Base-by-base conservation (phyloP, 306 rosid genomes). In the Dryas drummondii region DNA sequence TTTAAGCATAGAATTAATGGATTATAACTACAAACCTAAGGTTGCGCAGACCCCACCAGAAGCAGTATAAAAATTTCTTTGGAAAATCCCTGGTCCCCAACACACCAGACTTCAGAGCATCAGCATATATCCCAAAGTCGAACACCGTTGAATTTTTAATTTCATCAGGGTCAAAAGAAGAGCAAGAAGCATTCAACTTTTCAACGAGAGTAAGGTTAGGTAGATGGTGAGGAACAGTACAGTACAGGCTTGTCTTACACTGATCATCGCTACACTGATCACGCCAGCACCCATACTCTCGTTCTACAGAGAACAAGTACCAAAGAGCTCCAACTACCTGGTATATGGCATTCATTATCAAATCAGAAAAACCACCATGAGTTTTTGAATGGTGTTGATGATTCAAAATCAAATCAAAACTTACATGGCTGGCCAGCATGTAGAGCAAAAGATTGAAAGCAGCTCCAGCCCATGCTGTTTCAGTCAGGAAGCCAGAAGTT, bases 1-100 rank as follows among this genome's bases (percentile, higher is more conserved):
- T 15, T 51, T 49, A 74, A 41, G 41, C 44, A 58, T 15, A 44
- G 54, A 67, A 57, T 44, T 48, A 8, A 8, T 16, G 64, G 0
- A 16, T 19, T 22, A 45, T 26, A 54, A 59, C 44, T 50, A 72
- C 88, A 9, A 47, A 94, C 97, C 98, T 86, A 19, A 94, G 79
- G 84, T 74, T 81, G 74, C 94, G 89, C 62, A 94, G 83, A 79
- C 97, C 98, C 98, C 98, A 94, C 96, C 98, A 94, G 70, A 94
- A 94, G 82, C 94, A 91, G 84, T 82, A 91, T 64, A 81, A 86
- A 75, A 94, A 83, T 73, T 94, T 94, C 22, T 70, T 63, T 15
- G 66, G 77, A 79, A 91, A 91, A 80, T 62, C 53, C 1, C 6
- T 42, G 7, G 77, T 64, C 48, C 80, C 80, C n/a, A 86, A 81